Conservation (phyloP, 495 filamentous ascomycete species). For the Penicillium pancosmium region DNA sequence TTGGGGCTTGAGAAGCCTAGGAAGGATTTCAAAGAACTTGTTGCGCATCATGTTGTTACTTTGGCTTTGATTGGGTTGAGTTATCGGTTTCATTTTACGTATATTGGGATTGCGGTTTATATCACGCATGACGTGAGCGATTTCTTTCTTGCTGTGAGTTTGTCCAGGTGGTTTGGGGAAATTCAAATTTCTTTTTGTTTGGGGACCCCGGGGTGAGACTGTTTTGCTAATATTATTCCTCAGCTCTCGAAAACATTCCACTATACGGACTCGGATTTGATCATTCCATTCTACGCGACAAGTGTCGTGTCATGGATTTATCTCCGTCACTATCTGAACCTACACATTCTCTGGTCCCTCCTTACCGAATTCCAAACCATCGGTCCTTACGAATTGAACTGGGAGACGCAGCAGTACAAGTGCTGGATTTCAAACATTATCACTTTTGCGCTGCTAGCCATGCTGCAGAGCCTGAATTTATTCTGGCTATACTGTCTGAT, state of each 20-base stretch:
- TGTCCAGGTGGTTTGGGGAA: no score
- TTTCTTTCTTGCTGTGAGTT: conserved; percentile 88
- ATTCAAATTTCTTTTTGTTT: no score
- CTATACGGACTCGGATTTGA: conserved; percentile 72
- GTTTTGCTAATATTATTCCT: neutral
- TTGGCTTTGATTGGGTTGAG: conserved; percentile 75
- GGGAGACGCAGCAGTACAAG: conserved; percentile 76
- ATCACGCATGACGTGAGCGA: conserved; percentile 90
- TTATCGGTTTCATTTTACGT: conserved; percentile 94
- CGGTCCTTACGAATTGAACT: conserved; percentile 78
- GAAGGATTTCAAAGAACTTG: conserved; percentile 88
- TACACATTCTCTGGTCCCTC: conserved; percentile 73
- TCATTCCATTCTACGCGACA: conserved; percentile 72
- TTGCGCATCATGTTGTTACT: conserved; percentile 86
- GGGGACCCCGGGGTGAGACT: no score
- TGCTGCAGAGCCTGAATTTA: conserved; percentile 71
- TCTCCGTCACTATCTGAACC: conserved; percentile 83
- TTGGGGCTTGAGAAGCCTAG: conserved; percentile 83
- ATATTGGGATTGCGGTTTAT: conserved; percentile 88
- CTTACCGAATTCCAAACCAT: conserved; percentile 80
- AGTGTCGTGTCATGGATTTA: conserved; percentile 84
- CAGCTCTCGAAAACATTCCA: conserved; percentile 86
- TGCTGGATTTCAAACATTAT: conserved; percentile 67
- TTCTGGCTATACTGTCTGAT: conserved; percentile 79
- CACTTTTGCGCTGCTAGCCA: conserved; percentile 63